Evolutionary conservation across 176 grass and related monocot species (phyloP).

Genomic region (Luzula sylvatica): DNA sequence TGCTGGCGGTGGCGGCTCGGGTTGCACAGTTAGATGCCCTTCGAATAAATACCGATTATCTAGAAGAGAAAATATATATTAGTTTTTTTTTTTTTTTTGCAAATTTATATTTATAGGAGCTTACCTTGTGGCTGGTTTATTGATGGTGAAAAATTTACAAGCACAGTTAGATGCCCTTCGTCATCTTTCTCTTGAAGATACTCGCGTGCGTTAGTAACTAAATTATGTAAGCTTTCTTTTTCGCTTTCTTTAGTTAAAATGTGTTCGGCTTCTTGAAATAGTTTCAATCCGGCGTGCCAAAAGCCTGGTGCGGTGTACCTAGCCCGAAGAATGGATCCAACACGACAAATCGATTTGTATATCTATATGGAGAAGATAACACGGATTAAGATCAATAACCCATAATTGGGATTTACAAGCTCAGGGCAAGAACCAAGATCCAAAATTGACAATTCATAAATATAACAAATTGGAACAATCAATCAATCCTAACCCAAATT

Average conservation of each 20-base stretch:
- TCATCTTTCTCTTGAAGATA: conserved; percentile 61
- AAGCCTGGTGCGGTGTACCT: conserved; percentile 84
- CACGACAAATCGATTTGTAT: conserved; percentile 58
- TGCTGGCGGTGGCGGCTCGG: conserved; percentile 76
- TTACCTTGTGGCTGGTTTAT: conserved; percentile 54
- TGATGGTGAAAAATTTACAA: conserved; percentile 35
- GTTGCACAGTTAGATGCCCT: conserved; percentile 84
- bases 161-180: too few relatives aligned
- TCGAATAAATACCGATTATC: conserved; percentile 84
- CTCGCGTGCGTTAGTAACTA: conserved; percentile 53
- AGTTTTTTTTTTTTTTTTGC: too few relatives aligned
- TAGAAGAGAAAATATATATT: too few relatives aligned
- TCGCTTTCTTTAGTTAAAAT: conserved; percentile 38
- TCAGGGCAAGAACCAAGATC: too few relatives aligned
- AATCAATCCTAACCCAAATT: not conserved
- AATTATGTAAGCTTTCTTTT: conserved; percentile 60
- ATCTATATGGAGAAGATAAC: conserved; percentile 29
- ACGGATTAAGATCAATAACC: too few relatives aligned
- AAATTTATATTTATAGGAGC: conserved; percentile 3
- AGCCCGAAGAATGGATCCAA: conserved; percentile 74
- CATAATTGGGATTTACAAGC: too few relatives aligned
- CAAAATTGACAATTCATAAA: not conserved
- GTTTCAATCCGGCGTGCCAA: conserved; percentile 71
- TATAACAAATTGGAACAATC: conserved; percentile 1
- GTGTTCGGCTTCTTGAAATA: conserved; percentile 59